Evolutionary conservation across 768 basidiomycete genomes (phyloP), one percentile per base, ranked within the genome.

Genomic region (Boletales sp.): DNA sequence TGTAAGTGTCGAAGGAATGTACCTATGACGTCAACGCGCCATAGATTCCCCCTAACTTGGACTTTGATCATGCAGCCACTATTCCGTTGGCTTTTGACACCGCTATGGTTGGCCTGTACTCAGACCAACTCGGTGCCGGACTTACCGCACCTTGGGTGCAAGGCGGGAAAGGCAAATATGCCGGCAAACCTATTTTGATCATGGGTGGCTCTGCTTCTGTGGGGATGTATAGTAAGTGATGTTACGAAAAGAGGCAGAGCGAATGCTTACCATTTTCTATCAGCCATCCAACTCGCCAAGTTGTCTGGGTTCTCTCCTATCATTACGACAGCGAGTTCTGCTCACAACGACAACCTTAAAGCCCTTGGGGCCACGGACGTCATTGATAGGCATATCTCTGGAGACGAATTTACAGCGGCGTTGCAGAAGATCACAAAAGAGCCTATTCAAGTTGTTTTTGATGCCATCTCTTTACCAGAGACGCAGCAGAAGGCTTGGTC

Each of bases 131-230:
- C 19, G 77, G 77, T 8, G 61, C 71, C 1, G 72, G 67, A 13
- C 61, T 80, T 11, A 59, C 57, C 9, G 62, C 73, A 2, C 73
- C 77, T 5, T 66, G 74, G 57, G 61, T 49, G 3, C 43, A 62
- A 6, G 62, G 56, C 0, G 69, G 68, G 18, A 53, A 53, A 35
- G 72, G 64, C 1, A 73, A 68, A 39, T 78, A 77, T 50, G 49
- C 63, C 1, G 73, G 63, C 1, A 67, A 67, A 9, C 71, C 78
- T 1, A 70, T 79, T 15, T 54, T 81, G 42, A 68, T 81, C 48
- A 56, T 77, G 30, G 79, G 78, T n/a, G 79, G 79, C 5, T 61
- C 75, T 6, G 70, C 70, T 11, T 74, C 74, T 17, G 76, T 79
- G 0, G 79, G 78, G n/a, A 72, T 72, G 64, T 74, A 65, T 41